These are phyloP conservation scores for Funneliformis geosporum DNA, from an alignment of 192 early-diverging fungal species.

Conservation along the genomic window DNA sequence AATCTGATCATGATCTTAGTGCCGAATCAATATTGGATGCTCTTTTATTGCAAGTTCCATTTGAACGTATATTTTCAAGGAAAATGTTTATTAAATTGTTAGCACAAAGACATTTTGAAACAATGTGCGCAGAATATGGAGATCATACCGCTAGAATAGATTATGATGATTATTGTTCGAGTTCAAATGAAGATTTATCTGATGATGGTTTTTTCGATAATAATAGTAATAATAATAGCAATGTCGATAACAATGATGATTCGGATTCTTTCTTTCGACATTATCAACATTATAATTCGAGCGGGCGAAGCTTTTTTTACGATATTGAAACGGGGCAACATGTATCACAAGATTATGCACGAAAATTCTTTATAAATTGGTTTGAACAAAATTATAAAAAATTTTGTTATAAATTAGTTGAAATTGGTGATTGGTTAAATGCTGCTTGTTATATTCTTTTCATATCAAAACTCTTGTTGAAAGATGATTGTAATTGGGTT, in stretches of 20 bases:
- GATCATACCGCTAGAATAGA: constrained; percentile 7
- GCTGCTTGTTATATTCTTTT: neutral
- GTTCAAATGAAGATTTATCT: constrained; percentile 14
- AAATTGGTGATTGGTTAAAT: neutral
- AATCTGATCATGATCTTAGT: constrained; percentile 1
- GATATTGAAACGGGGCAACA: constrained; percentile 4
- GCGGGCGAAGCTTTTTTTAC: neutral
- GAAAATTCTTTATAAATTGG: constrained; percentile 8
- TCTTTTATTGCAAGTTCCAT: neutral
- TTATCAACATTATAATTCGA: neutral
- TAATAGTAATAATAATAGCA: neutral
- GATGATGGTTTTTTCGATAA: neutral
- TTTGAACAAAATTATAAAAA: constrained; percentile 3
- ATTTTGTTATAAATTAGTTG: constrained; percentile 3
- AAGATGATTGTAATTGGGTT: constrained; percentile 8
- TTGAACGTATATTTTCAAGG: constrained; percentile 7
- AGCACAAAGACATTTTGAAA: constrained; percentile 12
- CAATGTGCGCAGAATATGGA: neutral
- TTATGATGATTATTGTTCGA: constrained; percentile 14
- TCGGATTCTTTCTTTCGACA: neutral
- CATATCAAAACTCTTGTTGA: neutral
- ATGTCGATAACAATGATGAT: neutral
- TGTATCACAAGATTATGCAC: neutral
- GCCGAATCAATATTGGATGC: constrained; percentile 7
- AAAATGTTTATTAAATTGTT: neutral